phyloP scores from a whole-genome alignment of 345 rosid species.

The Mangifera indica region DNA sequence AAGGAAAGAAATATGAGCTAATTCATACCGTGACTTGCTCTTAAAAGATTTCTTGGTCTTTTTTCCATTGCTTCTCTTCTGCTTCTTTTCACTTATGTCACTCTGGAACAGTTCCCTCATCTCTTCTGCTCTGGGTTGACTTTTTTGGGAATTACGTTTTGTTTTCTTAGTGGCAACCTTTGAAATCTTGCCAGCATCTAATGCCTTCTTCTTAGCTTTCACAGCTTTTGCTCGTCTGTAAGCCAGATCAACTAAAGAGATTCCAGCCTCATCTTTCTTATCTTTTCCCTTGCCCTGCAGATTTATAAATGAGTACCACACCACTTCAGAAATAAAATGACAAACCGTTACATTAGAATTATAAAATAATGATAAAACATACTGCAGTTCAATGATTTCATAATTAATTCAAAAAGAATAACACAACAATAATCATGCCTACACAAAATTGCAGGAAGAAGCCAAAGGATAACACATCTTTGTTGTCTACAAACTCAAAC shows the following conservation, averaged over 20 bases:
- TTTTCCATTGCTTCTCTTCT: constrained; percentile 41
- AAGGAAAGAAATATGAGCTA: constrained; percentile 6
- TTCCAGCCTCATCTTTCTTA: constrained; percentile 61
- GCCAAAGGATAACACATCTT: background rate
- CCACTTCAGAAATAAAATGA: constrained; percentile 1
- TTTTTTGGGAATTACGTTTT: constrained; percentile 43
- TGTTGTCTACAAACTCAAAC: background rate
- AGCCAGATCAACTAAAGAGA: constrained; percentile 71
- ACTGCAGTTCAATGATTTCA: background rate
- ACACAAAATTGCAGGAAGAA: background rate
- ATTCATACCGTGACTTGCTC: constrained; percentile 86
- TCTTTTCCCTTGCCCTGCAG: constrained; percentile 49
- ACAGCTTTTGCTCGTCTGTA: constrained; percentile 85
- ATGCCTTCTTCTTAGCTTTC: constrained; percentile 71
- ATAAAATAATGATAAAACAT: background rate
- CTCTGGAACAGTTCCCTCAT: constrained; percentile 77
- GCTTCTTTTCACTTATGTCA: constrained; percentile 78
- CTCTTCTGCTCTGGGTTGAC: constrained; percentile 68
- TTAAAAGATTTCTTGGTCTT: constrained; percentile 75
- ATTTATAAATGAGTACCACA: background rate
- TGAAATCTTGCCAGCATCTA: constrained; percentile 64
- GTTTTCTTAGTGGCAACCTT: constrained; percentile 42
- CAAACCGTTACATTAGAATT: background rate
- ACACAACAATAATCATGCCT: background rate
- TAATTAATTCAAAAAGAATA: background rate